These are phyloP conservation scores for Austroboletus festivus DNA, from an alignment of 768 basidiomycete species.

Conservation along the genomic window DNA sequence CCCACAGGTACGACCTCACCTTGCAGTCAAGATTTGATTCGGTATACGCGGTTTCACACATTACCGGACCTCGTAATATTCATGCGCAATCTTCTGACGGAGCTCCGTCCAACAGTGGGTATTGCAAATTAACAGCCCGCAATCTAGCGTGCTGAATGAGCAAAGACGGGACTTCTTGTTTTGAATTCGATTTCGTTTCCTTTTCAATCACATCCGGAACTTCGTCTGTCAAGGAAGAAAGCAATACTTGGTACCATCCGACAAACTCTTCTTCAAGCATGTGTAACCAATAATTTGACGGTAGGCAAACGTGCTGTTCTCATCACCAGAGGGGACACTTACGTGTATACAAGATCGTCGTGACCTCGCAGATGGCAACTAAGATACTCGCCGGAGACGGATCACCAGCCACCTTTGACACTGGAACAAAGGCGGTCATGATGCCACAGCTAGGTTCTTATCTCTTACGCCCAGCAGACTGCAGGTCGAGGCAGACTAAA, in stretches of 20 bases:
- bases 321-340: constrained; percentile 2
- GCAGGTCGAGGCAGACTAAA: constrained; percentile 5
- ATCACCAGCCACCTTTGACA: constrained; percentile 60
- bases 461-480: constrained; percentile 6
- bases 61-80: constrained; percentile 58
- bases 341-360: constrained; percentile 40
- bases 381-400: constrained; percentile 66
- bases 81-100: constrained; percentile 48
- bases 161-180: constrained; percentile 53
- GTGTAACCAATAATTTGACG: constrained; percentile 46
- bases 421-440: constrained; percentile 60
- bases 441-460: constrained; percentile 59
- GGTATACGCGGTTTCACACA: constrained; percentile 36
- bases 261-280: constrained; percentile 48
- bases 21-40: constrained; percentile 19
- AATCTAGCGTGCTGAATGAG: constrained; percentile 10
- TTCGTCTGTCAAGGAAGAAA: constrained; percentile 38
- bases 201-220: constrained; percentile 49
- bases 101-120: constrained; percentile 50
- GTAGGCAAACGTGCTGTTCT: constrained; percentile 32
- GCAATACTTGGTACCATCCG: constrained; percentile 51
- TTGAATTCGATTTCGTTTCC: constrained; percentile 67
- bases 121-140: constrained; percentile 13
- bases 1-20: constrained; percentile 44
- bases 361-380: constrained; percentile 68